Base-by-base conservation (phyloP, 495 filamentous ascomycete species). In the Penicillium parvum region DNA sequence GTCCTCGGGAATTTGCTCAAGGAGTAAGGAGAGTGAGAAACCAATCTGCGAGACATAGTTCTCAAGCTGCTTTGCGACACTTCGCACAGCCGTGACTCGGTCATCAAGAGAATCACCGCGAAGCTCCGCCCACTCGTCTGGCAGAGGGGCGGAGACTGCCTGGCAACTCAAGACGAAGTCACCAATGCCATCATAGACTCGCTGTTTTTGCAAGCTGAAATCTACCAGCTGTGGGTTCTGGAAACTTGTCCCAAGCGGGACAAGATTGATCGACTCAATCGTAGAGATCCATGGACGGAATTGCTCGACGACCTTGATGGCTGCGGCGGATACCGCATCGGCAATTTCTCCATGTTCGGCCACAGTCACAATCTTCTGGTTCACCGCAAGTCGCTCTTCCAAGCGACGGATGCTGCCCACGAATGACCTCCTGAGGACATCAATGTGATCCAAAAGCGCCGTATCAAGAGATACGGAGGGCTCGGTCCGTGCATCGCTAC, bases 41-140 rank as follows among this genome's bases (percentile, higher is more conserved):
- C 84, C 81, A 46, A 96, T 79, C 48, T 95, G 90, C 0, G 86
- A 88, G 11, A 88, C 86, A 49, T 82, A 87, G 18, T 81, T 86
- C 51, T 96, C 90, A 23, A 98, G 69, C 25, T 94, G 83, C 50
- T 83, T 78, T 5, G 83, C 78, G 43, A 88, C 84, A 19, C 76
- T 71, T 30, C 84, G 76, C 39, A 96, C 84, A 43, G 82, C 80
- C 49, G 83, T 86, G 25, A 98, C 58, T 26, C 91, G 80, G 46
- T 90, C 87, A 47, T 96, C 91, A n/a, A 98, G 72, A 11, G 90
- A 86, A 55, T 91, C 87, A 3, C 89, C 88, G n/a, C 90, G 81
- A 9, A 86, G 68, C 52, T 94, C 89, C 15, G 90, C 79, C 92
- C 92, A 98, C 63, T 98, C 92, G 59, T 98, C 92, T 8, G 83